Evolutionary conservation across 2,329 filamentous ascomycete genomes (phyloP).

Genomic region (Aspergillus sp.): DNA sequence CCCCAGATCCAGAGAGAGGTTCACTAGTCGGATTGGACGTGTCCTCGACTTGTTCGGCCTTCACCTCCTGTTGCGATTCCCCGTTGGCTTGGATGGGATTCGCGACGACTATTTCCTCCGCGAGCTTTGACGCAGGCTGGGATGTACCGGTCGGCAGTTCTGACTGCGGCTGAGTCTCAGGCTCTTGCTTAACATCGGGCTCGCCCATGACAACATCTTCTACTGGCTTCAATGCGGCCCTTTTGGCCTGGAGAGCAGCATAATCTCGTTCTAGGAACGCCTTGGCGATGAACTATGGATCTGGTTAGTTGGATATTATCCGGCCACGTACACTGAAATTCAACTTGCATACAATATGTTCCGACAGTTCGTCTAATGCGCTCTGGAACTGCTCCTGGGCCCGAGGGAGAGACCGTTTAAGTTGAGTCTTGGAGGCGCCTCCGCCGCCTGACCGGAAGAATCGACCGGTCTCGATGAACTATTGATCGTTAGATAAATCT

Average conservation of each 20-base stretch:
- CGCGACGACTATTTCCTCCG: conserved; percentile 9
- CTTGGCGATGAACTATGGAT: conserved; percentile 40
- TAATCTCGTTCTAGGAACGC: conserved; percentile 43
- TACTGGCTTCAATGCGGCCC: conserved; percentile 21
- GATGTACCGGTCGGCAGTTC: conserved; percentile 19
- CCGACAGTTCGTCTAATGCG: conserved; percentile 39
- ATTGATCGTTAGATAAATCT: conserved; percentile 16
- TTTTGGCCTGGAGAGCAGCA: conserved; percentile 33
- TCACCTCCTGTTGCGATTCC: conserved; percentile 14
- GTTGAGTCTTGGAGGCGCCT: conserved; percentile 29
- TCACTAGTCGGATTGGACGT: conserved; percentile 15
- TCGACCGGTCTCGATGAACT: conserved; percentile 42
- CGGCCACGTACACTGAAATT: not conserved
- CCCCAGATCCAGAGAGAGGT: conserved; percentile 23
- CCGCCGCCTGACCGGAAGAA: conserved; percentile 39
- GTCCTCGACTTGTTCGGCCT: conserved; percentile 23
- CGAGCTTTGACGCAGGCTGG: conserved; percentile 16
- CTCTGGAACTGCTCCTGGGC: conserved; percentile 39
- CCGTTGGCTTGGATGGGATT: conserved; percentile 10
- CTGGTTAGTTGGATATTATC: conserved; percentile 1
- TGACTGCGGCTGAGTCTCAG: conserved; percentile 14
- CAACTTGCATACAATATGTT: conserved; percentile 39
- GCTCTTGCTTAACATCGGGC: conserved; percentile 13
- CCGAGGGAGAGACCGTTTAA: conserved; percentile 37
- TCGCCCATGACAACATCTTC: conserved; percentile 32